phyloP scores from a whole-genome alignment of 805 yeast species.

The Zygotorulaspora danielsina region DNA sequence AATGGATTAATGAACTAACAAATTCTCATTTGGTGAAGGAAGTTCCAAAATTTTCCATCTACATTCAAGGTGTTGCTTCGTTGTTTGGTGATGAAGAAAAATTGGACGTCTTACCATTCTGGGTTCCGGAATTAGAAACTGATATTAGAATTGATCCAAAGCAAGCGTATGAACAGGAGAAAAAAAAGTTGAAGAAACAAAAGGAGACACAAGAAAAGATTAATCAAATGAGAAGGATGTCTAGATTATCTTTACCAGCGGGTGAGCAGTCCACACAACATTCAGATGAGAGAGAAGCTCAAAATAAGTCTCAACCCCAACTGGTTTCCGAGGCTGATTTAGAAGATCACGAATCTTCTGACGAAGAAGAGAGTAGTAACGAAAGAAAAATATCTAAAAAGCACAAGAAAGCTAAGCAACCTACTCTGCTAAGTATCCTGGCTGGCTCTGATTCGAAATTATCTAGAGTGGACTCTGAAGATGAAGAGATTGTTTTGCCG shows the following conservation, averaged over 20 bases:
- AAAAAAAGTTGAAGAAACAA: constrained; percentile 48
- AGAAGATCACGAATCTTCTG: constrained; percentile 56
- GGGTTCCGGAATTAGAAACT: constrained; percentile 86
- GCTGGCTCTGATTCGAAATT: constrained; percentile 42
- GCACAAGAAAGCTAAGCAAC: constrained; percentile 30
- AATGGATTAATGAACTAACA: constrained; percentile 86
- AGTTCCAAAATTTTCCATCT: constrained; percentile 90
- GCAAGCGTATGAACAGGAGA: constrained; percentile 67
- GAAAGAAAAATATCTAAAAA: constrained; percentile 16
- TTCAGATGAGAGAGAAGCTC: constrained; percentile 5
- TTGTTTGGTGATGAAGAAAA: constrained; percentile 79
- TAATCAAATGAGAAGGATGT: constrained; percentile 37
- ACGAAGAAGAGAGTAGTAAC: constrained; percentile 31
- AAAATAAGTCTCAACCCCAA: constrained; percentile 5
- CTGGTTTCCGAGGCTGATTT: constrained; percentile 42
- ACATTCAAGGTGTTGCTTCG: constrained; percentile 87
- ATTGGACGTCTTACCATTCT: constrained; percentile 84
- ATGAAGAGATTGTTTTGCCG: constrained; percentile 80
- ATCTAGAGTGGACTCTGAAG: constrained; percentile 73
- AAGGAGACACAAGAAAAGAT: constrained; percentile 35
- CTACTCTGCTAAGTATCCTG: constrained; percentile 37
- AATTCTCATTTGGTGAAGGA: constrained; percentile 83
- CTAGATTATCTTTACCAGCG: constrained; percentile 21
- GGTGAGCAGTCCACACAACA: constrained; percentile 8
- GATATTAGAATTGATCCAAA: constrained; percentile 76